Base-by-base conservation (phyloP, 2,329 filamentous ascomycete species). In the Pseudogymnoascus sp. region DNA sequence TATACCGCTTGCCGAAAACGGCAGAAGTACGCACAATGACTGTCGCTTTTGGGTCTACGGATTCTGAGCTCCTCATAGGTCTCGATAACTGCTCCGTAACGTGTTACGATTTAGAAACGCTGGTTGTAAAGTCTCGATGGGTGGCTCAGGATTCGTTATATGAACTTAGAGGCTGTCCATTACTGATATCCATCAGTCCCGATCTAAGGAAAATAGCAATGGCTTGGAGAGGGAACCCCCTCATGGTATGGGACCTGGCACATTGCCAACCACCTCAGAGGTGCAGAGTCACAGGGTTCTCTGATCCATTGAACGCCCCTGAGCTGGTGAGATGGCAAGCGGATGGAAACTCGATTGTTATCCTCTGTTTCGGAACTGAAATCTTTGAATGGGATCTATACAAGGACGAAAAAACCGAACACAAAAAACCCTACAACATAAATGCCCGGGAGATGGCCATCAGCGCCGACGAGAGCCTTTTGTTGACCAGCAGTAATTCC, bases 401-500 rank as follows among this genome's bases (percentile, higher is more conserved):
- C 23, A 10, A 50, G 1, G 23, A 50, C 6, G 23, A 28, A 10
- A 23, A 50, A 28, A 50, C 8, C 4, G 3, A 72, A 47, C 57
- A 64, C 42, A 64, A 67, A 13, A 66, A 66, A 66, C 64, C 67
- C 63, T 61, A 64, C 40, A 35, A 70, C 38, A 63, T 69, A 17
- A 64, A 65, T 17, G 65, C 69, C 21, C 64, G 64, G 33, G 66
- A 68, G 38, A 65, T 73, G 64, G 63, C 62, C 6, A 42, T 66
- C 6, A 73, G 70, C 42, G 33, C 57, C 10, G 68, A 72, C 59
- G 71, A 70, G 9, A 70, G 64, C 23, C 53, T 70, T 3, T 66
- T 74, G 13, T 62, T 72, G 5, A 71, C 71, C 3, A 69, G 72
- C 50, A 64, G 69, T 42, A 63, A 64, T 47, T 33, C 65, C 35